Evolutionary conservation across 1,284 basidiomycete genomes (phyloP), one percentile per base, ranked within the genome.

Genomic region (Trichosporon asahii): DNA sequence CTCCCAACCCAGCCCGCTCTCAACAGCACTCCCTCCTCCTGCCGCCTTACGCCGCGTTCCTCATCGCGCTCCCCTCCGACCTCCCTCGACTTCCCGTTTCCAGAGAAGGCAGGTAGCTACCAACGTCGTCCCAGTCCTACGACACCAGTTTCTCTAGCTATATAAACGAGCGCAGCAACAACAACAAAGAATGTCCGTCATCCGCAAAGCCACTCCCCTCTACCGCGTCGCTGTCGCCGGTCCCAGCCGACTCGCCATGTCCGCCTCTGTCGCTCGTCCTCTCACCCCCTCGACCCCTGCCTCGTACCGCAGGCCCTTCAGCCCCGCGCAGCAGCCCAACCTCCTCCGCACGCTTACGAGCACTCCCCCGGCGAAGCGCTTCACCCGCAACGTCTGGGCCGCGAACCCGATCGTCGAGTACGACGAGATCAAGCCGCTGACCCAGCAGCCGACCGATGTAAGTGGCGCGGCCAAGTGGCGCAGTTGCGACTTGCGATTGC

Each of bases 381-480:
- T 66, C 65, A 33, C 73, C 49, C 72, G 72, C 27, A 65, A 65
- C 60, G 71, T 70, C 3, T 82, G 79, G 79, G 81, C 80, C 2
- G 70, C 73, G 49, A 69, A 79, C 23, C 88, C 87, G 40, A 85
- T 89, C 33, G 84, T 98, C 66, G 86, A 87, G 0, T 98, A 97
- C 80, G 89, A 91, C 37, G 89, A 95, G 74, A 85, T 99, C 65
- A 93, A 97, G 83, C 89, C 90, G 1, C 88, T 89, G 75, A 94
- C 94, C 0, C 83, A 89, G 77, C 90, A 89, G 76, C 96, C 96
- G 0, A 90, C 86, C 31, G 88, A 90, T 40, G 94, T 96, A 79
- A 78, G 91, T 86, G n/a, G 27, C 27, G 5, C 9, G n/a, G 57
- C 27, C 27, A 33, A 33, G 27, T 29, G 27, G 57, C 57, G 57